Evolutionary conservation across 495 filamentous ascomycete species (phyloP), one percentile per base, ranked within the genome.

Genomic region (Penicillium subrubescens): DNA sequence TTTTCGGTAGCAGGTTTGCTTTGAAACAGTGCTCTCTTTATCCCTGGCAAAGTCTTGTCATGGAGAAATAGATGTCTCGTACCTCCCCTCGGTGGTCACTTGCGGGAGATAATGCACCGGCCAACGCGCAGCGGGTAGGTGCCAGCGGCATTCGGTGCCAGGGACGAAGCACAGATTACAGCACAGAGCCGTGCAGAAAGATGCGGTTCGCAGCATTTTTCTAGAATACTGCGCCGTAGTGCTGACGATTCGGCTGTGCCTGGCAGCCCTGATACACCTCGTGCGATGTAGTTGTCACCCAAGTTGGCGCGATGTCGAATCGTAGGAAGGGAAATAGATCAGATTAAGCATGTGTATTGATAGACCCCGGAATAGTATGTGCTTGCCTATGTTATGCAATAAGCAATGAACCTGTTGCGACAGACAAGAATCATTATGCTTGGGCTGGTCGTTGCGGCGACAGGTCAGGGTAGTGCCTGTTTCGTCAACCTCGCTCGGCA

Each of bases 101-200:
- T 19, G 41, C 39, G 50, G 41, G 25, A 63, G 57, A 69, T 60
- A 64, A 58, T 64, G 67, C 53, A 66, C 39, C 27, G n/a, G 41
- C 54, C 58, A 59, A 63, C 68, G 65, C 66, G 66, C 68, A 53
- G 57, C 71, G 65, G 70, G 68, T 67, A 67, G 31, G 63, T 68
- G 66, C 61, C 57, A 65, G 59, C 50, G 19, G 37, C 54, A 33
- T 61, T 65, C 61, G 60, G 62, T 58, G 51, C 33, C 48, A 44
- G 43, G 61, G n/a, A 54, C 59, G 41, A 50, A 48, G 61, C n/a
- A 60, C 55, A 63, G 43, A 41, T 25, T 33, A 25, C 44, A 23
- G 44, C 61, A 61, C 61, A 64, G 62, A 61, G 39, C 57, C 55
- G 62, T 62, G 62, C 66, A 64, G 61, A 53, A 17, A 31, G 25